A percentile compares a stretch with the other conserved stretches of the same genome.
These are phyloP conservation scores for Cercophora scortea DNA, from an alignment of 495 filamentous ascomycete genomes.

Conservation along the genomic window DNA sequence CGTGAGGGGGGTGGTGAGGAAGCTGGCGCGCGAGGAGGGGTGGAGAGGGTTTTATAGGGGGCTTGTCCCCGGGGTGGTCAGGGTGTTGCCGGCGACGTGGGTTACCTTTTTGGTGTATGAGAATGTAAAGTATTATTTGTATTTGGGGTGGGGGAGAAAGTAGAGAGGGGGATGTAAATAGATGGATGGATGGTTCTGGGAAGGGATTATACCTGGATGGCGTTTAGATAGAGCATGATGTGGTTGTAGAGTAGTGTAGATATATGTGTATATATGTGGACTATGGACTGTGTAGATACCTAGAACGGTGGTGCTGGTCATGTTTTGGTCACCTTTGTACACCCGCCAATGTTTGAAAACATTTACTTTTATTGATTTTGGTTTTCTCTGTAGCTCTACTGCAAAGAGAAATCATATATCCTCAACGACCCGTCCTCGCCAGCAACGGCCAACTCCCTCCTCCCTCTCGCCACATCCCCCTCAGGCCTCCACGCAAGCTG, in stretches of 20 bases:
- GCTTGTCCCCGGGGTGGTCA: constrained; percentile 74
- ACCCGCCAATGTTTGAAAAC: too few relatives aligned
- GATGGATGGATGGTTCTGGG: too few relatives aligned
- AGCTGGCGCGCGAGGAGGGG: constrained; percentile 75
- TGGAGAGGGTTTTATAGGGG: constrained; percentile 86
- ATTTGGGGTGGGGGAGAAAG: not conserved
- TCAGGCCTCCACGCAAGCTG: constrained; percentile 71
- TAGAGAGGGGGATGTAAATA: too few relatives aligned
- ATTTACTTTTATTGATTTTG: not conserved
- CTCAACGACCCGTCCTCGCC: constrained; percentile 78
- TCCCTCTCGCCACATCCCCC: constrained; percentile 4
- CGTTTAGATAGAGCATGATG: too few relatives aligned
- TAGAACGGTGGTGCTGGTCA: too few relatives aligned
- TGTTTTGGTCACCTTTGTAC: too few relatives aligned
- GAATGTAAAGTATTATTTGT: constrained; percentile 67
- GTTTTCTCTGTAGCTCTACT: not conserved
- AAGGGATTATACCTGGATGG: too few relatives aligned
- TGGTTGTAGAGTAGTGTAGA: too few relatives aligned
- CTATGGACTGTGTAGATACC: too few relatives aligned
- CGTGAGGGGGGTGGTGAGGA: constrained; percentile 58
- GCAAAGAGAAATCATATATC: constrained; percentile 43
- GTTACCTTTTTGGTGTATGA: constrained; percentile 98
- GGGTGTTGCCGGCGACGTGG: constrained; percentile 90
- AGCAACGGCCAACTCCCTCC: constrained; percentile 61
- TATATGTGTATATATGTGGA: too few relatives aligned